phyloP scores from a whole-genome alignment of 2,329 filamentous ascomycete genomes.

The Camillea tinctor region DNA sequence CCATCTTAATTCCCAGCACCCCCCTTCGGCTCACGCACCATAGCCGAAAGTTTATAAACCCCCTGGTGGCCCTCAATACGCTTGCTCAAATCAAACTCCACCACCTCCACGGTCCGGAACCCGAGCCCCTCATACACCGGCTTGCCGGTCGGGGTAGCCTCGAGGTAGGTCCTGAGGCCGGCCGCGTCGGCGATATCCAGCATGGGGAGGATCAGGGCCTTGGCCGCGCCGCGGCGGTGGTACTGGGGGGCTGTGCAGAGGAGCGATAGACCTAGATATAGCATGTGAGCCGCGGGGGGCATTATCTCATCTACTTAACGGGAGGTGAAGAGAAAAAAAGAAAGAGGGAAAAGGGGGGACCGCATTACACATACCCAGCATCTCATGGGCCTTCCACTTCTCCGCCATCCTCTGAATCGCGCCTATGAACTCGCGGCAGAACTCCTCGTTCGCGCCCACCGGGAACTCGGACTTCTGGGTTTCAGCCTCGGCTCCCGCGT shows the following conservation, averaged over 20 bases:
- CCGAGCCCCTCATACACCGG: constrained; percentile 39
- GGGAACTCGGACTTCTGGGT: constrained; percentile 25
- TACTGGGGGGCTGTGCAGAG: constrained; percentile 36
- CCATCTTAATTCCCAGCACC: background rate
- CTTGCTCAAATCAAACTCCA: constrained; percentile 25
- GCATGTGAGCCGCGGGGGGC: constrained; percentile 2
- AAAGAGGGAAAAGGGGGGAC: background rate
- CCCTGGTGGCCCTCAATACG: constrained; percentile 17
- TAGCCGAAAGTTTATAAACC: constrained; percentile 23
- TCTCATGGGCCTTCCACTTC: constrained; percentile 32
- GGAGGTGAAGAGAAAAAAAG: background rate
- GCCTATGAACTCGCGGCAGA: constrained; percentile 31
- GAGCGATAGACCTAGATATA: constrained; percentile 34
- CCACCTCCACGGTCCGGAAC: constrained; percentile 34
- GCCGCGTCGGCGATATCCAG: constrained; percentile 36
- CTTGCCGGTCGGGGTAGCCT: constrained; percentile 37
- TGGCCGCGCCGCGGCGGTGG: constrained; percentile 35
- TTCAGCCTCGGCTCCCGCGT: constrained; percentile 11
- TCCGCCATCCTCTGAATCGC: constrained; percentile 24
- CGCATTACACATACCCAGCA: constrained; percentile 32
- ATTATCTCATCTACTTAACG: background rate
- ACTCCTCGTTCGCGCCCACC: constrained; percentile 29
- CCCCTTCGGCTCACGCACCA: constrained; percentile 29
- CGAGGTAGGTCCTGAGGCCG: constrained; percentile 35
- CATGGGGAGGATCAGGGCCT: constrained; percentile 34